Percentiles rank a stretch among this genome's conserved stretches.
Conservation (phyloP, 202 grass and related monocot species). For the Digitaria exilis region DNA sequence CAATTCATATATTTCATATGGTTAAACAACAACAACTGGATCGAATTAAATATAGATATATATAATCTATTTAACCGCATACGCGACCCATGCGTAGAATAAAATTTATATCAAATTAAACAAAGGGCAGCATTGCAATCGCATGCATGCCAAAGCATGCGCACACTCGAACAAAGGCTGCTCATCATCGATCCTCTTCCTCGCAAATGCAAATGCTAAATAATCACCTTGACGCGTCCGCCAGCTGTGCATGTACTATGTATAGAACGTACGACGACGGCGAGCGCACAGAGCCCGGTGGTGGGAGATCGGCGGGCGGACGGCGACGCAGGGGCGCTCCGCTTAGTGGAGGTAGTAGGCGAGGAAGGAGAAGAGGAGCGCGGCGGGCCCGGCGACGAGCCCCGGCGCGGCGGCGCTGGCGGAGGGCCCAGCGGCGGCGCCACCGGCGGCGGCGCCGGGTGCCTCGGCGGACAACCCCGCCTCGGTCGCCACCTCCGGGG, state of each 20-base stretch:
- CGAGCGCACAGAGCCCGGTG: background rate
- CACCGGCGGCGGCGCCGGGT: background rate
- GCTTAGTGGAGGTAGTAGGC: conserved; percentile 53
- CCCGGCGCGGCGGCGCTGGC: no score
- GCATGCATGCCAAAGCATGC: background rate
- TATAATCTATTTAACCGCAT: background rate
- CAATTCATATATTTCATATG: background rate
- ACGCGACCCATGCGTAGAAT: background rate
- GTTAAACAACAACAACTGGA: background rate
- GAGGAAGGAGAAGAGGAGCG: conserved; percentile 51
- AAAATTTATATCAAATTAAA: background rate
- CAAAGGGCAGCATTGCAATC: background rate
- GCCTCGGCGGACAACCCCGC: background rate
- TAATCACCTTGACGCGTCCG: background rate
- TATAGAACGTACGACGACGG: background rate
- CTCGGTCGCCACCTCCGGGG: background rate
- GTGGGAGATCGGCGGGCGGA: background rate
- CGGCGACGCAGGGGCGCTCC: background rate
- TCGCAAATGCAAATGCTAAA: background rate
- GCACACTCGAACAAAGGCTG: no score
- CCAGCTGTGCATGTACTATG: no score
- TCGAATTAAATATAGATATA: background rate
- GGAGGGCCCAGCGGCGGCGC: background rate
- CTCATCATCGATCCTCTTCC: no score
- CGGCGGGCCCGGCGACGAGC: background rate